Conservation (phyloP, 306 rosid species). For the Cercis canadensis region DNA sequence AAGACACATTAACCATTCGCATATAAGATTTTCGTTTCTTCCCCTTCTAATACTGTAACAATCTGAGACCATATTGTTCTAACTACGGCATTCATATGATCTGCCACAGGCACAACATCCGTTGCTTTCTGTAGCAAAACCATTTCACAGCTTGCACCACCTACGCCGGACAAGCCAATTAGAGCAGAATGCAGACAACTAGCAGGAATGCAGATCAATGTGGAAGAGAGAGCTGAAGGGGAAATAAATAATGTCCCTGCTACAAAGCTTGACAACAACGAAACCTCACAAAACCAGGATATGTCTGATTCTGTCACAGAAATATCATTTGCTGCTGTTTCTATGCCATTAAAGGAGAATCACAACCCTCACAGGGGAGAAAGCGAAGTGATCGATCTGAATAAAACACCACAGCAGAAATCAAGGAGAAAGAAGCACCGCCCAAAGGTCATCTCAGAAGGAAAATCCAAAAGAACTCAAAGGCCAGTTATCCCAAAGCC, state of each 20-base stretch:
- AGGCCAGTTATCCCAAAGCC: conserved; percentile 56
- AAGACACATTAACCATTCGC: conserved; percentile 13
- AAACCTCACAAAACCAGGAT: conserved; percentile 40
- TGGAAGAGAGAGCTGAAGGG: conserved; percentile 41
- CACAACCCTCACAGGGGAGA: conserved; percentile 46
- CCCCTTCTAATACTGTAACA: conserved; percentile 15
- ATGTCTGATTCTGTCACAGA: conserved; percentile 35
- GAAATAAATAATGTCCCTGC: conserved; percentile 29
- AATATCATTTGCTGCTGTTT: conserved; percentile 43
- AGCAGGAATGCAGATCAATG: conserved; percentile 28
- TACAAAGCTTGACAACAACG: conserved; percentile 36
- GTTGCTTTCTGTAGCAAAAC: conserved; percentile 35
- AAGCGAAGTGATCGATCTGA: conserved; percentile 36
- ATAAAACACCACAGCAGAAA: conserved; percentile 58
- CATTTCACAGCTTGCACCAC: conserved; percentile 50
- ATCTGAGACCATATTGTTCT: conserved; percentile 10
- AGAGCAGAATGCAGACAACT: conserved; percentile 43
- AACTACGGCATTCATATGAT: conserved; percentile 32
- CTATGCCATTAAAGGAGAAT: conserved; percentile 45
- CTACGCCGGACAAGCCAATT: conserved; percentile 50
- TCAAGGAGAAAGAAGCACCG: conserved; percentile 73
- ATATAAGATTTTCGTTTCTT: conserved; percentile 1
- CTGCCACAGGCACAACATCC: conserved; percentile 39
- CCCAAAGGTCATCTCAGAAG: conserved; percentile 85
- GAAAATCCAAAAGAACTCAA: conserved; percentile 56